These are phyloP conservation scores for Gamsiella multidivaricata DNA, from an alignment of 192 early-diverging fungal species.

Conservation along the genomic window DNA sequence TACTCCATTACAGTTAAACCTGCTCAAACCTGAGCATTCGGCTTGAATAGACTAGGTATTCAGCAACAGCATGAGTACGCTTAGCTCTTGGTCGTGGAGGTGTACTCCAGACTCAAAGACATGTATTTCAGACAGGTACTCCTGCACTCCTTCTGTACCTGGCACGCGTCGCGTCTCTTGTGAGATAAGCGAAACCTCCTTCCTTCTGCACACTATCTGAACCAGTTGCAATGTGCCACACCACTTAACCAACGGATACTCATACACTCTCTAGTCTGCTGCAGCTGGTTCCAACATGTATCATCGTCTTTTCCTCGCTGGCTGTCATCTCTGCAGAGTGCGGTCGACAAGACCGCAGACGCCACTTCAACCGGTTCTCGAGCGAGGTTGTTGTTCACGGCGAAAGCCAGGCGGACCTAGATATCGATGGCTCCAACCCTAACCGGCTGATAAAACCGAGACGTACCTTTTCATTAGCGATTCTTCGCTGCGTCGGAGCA, in stretches of 20 bases:
- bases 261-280: constrained; percentile 13
- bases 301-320: constrained; percentile 51
- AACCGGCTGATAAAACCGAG: constrained; percentile 41
- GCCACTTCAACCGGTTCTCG: constrained; percentile 41
- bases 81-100: constrained; percentile 12
- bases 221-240: too few relatives aligned
- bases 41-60: too few relatives aligned
- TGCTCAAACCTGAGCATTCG: too few relatives aligned
- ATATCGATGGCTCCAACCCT: constrained; percentile 9
- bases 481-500: constrained; percentile 44
- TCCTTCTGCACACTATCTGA: too few relatives aligned
- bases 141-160: too few relatives aligned
- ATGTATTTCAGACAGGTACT: constrained; percentile 23
- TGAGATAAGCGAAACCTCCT: too few relatives aligned
- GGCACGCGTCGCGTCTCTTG: too few relatives aligned
- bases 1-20: too few relatives aligned
- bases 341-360: constrained; percentile 44
- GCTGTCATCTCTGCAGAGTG: constrained; percentile 49
- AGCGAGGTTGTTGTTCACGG: constrained; percentile 52
- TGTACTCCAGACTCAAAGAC: constrained; percentile 8
- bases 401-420: constrained; percentile 33
- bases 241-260: neutral
- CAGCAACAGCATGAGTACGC: too few relatives aligned
- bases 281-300: constrained; percentile 48
- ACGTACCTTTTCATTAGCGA: constrained; percentile 33